Evolutionary conservation across 352 stramenopile genomes (phyloP), one percentile per base, ranked within the genome.

Genomic region (Globisporangium sylvaticum): DNA sequence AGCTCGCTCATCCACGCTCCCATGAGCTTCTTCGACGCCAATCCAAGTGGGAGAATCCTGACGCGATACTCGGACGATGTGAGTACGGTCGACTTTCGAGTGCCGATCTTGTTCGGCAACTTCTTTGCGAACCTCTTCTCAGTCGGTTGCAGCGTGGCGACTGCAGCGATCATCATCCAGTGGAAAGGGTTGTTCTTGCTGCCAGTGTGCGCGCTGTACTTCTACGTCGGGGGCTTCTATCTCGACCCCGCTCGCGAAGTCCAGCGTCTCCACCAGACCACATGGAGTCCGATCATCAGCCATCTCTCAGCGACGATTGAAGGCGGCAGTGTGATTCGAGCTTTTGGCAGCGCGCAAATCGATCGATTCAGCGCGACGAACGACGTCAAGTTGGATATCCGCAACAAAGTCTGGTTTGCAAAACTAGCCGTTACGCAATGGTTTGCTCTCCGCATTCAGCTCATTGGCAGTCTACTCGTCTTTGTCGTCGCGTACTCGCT

Each of bases 11-110:
- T 98, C 27, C 69, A 84, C 37, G 94, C 94, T 20, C 92, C 94
- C 3, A 87, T 98, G 66, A 67, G 82, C 7, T 98, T 98, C 70
- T 98, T 98, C 75, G 93, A 98, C 71, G 90, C 88, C 1, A 98
- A 96, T 58, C 94, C 92, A 4, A 78, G 94, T 2, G 92, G 91
- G 1, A 79, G 90, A 8, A 96, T 98, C 60, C 50, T 98, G 2
- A 97, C 95, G 29, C 79, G 94, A 4, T 98, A 98, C 76, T 79
- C 79, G 3, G 86, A 86, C 6, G 94, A 98, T 69, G 95, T 98
- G 61, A 90, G 96, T 34, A 89, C 88, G 10, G 78, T 98, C 31
- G 92, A 98, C 74, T 75, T 96, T 3, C 84, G 91, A 42, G 74
- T 93, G 2, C 75, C 83, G 9, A 77, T 73, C 12, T 44, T 74